Evolutionary conservation across 495 filamentous ascomycete species (phyloP).

Genomic region (Pyrenula aspistea): DNA sequence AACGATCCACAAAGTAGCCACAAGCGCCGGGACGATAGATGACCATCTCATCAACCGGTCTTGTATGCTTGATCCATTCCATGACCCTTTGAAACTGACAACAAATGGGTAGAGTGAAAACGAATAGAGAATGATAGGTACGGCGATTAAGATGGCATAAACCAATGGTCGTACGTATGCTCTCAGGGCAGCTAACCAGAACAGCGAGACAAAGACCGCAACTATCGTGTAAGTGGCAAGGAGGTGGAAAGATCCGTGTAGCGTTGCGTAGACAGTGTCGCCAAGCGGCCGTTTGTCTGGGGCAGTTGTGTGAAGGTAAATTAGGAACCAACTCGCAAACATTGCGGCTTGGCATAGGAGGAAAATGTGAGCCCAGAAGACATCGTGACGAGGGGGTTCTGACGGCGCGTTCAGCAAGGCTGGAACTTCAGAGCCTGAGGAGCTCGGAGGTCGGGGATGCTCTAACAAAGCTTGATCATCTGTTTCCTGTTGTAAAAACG

Average conservation of each 20-base stretch:
- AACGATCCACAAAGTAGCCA: conserved; percentile 70
- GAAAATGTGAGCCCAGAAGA: conserved; percentile 86
- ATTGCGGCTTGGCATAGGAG: conserved; percentile 71
- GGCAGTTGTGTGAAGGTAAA: conserved; percentile 73
- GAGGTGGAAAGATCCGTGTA: conserved; percentile 78
- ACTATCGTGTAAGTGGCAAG: conserved; percentile 83
- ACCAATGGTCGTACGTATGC: conserved; percentile 76
- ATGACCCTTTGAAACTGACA: conserved; percentile 68
- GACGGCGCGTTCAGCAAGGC: conserved; percentile 30
- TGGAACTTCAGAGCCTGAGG: conserved; percentile 30
- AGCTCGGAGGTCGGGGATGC: conserved; percentile 28
- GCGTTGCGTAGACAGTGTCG: conserved; percentile 86
- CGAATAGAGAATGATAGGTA: conserved; percentile 72
- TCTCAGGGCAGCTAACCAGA: conserved; percentile 83
- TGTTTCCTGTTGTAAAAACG: conserved; percentile 35
- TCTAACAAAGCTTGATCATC: conserved; percentile 25
- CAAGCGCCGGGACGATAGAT: conserved; percentile 60
- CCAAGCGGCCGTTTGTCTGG: conserved; percentile 57
- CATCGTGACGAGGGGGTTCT: conserved; percentile 59
- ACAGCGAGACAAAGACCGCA: conserved; percentile 70
- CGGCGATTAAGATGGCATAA: conserved; percentile 63
- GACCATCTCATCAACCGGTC: conserved; percentile 85
- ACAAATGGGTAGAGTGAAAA: conserved; percentile 88
- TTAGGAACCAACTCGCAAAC: conserved; percentile 75
- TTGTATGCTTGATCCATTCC: conserved; percentile 60